phyloP scores from a whole-genome alignment of 768 basidiomycete genomes.

The Pisolithus albus region DNA sequence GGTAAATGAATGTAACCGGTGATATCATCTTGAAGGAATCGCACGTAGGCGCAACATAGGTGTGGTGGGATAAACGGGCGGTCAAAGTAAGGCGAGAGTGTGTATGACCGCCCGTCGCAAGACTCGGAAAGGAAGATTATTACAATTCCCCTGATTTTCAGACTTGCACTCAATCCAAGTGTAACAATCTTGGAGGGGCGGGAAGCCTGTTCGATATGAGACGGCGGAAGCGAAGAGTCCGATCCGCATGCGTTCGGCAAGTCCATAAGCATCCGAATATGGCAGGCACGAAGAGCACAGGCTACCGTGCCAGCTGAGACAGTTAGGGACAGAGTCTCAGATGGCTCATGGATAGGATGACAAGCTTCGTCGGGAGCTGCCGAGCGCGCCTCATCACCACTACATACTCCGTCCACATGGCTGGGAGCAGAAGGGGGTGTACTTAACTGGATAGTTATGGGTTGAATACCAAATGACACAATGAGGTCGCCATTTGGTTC shows the following conservation, averaged over 20 bases:
- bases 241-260: constrained; percentile 30
- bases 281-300: constrained; percentile 49
- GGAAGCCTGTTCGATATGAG: constrained; percentile 3
- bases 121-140: constrained; percentile 39
- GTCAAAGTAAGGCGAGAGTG: constrained; percentile 41
- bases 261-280: constrained; percentile 45
- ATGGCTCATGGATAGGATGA: constrained; percentile 3
- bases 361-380: background rate
- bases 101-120: constrained; percentile 2
- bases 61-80: constrained; percentile 55
- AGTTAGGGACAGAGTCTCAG: constrained; percentile 34
- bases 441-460: constrained; percentile 49
- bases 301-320: constrained; percentile 47
- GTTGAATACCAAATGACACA: constrained; percentile 56
- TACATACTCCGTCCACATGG: constrained; percentile 5
- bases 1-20: constrained; percentile 14
- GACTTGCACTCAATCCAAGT: constrained; percentile 28
- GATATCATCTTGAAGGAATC: constrained; percentile 42
- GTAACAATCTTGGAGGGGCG: constrained; percentile 13
- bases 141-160: constrained; percentile 40
- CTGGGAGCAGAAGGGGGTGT: constrained; percentile 33
- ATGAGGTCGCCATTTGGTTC: constrained; percentile 37
- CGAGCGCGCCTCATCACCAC: constrained; percentile 3
- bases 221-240: constrained; percentile 14
- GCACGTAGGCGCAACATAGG: constrained; percentile 43